phyloP scores from a whole-genome alignment of 2,329 filamentous ascomycete species.

The Penicillium freii region DNA sequence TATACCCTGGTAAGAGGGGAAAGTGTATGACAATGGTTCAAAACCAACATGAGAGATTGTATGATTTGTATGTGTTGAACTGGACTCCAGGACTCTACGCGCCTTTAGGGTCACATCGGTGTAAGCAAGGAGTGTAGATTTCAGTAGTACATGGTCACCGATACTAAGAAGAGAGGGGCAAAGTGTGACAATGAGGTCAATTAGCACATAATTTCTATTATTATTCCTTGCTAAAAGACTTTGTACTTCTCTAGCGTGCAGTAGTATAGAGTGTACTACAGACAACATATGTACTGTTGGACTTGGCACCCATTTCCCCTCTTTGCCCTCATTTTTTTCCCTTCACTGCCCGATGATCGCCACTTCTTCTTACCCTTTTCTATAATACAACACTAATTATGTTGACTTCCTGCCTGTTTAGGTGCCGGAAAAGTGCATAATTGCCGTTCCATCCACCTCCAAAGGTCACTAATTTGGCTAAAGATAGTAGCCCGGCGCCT shows the following conservation, averaged over 20 bases:
- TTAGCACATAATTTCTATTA: slow-evolving; percentile 5
- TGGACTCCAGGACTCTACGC: neutral
- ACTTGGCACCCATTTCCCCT: slow-evolving; percentile 3
- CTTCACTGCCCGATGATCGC: neutral
- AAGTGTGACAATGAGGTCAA: slow-evolving; percentile 4
- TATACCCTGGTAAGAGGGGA: neutral
- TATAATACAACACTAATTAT: slow-evolving; percentile 1
- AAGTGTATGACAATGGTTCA: neutral
- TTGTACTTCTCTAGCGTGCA: slow-evolving; percentile 4
- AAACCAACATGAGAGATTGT: neutral
- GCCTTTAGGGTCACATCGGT: slow-evolving; percentile 1
- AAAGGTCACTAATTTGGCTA: slow-evolving; percentile 21
- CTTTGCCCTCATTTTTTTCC: neutral
- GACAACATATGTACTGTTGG: neutral
- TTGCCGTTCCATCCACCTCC: slow-evolving; percentile 13
- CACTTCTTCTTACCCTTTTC: neutral
- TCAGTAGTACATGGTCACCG: neutral
- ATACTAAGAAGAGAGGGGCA: neutral
- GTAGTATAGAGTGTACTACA: neutral
- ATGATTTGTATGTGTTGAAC: neutral
- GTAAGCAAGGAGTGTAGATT: neutral
- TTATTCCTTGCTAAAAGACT: neutral
- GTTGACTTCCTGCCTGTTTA: neutral
- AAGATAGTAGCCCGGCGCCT: slow-evolving; percentile 35
- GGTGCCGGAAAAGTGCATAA: slow-evolving; percentile 11